Percentiles rank a stretch among this genome's conserved stretches.
phyloP scores from a whole-genome alignment of 768 basidiomycete genomes.

The Mycena albidolilacea region DNA sequence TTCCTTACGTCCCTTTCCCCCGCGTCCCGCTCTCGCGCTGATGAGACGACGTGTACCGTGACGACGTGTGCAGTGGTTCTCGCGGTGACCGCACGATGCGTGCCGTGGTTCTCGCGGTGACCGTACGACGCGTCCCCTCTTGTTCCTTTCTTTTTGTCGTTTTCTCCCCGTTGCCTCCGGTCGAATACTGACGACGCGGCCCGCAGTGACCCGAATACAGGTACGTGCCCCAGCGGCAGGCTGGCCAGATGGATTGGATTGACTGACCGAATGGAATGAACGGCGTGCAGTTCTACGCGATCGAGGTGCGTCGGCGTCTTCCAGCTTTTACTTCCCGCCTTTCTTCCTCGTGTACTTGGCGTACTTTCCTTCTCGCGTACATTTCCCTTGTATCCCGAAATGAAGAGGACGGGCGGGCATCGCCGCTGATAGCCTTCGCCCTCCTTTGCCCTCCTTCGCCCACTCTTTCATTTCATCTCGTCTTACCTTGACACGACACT shows the following conservation, averaged over 20 bases:
- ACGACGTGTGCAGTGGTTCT: too few relatives aligned
- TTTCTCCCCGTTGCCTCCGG: neutral
- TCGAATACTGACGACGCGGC: constrained; percentile 1
- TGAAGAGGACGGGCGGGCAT: neutral
- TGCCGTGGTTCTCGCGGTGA: too few relatives aligned
- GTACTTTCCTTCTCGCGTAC: too few relatives aligned
- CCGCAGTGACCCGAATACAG: constrained; percentile 78
- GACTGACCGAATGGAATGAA: neutral
- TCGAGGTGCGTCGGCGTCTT: constrained; percentile 71
- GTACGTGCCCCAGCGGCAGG: constrained; percentile 53
- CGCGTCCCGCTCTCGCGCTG: neutral
- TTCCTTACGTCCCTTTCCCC: neutral
- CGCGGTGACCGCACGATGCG: too few relatives aligned
- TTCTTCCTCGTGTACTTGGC: neutral
- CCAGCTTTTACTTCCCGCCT: constrained; percentile 10
- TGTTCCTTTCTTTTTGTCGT: neutral
- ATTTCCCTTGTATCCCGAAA: too few relatives aligned
- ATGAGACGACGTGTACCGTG: too few relatives aligned
- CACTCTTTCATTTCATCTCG: neutral
- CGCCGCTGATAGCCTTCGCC: neutral
- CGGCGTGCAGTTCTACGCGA: constrained; percentile 84
- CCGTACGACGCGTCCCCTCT: neutral
- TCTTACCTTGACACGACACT: neutral
- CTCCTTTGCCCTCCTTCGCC: neutral
- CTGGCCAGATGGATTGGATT: constrained; percentile 5